Conservation (phyloP, 106 monocot genomes). For the Dendrobium huoshanense region DNA sequence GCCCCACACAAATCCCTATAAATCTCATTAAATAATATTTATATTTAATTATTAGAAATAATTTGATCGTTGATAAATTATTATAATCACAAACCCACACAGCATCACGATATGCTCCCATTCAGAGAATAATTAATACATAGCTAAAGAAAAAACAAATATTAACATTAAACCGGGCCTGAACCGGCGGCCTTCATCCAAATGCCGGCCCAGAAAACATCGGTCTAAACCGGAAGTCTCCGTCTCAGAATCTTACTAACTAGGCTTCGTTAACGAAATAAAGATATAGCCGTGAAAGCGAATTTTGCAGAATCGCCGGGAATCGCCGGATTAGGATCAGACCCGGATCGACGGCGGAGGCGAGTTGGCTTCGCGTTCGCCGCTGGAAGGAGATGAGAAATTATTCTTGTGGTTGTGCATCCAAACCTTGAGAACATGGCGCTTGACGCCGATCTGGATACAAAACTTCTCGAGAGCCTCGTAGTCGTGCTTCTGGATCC, state of each 20-base stretch:
- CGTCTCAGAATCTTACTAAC: too few species aligned
- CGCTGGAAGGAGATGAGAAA: constrained; percentile 5
- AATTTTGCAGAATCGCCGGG: not conserved
- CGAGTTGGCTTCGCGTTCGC: not conserved
- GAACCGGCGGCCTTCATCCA: not conserved
- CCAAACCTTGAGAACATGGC: constrained; percentile 69
- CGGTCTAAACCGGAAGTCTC: too few species aligned
- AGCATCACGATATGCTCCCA: too few species aligned
- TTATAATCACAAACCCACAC: too few species aligned
- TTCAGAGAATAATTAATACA: too few species aligned
- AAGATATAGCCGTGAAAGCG: not conserved
- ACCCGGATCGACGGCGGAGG: not conserved
- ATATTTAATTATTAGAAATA: too few species aligned
- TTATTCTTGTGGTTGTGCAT: constrained; percentile 78
- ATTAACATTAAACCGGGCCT: not conserved
- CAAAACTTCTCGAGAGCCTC: constrained; percentile 56
- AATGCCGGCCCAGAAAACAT: too few species aligned
- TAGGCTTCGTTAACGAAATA: too few species aligned
- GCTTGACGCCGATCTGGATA: constrained; percentile 53
- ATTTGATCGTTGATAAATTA: too few species aligned
- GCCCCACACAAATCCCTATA: too few species aligned
- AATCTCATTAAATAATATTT: too few species aligned
- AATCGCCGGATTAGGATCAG: not conserved
- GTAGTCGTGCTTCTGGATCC: constrained; percentile 63
- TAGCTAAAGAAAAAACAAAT: not conserved